Evolutionary conservation across 805 yeast species (phyloP).

Genomic region (Nakazawaea laoshanensis): DNA sequence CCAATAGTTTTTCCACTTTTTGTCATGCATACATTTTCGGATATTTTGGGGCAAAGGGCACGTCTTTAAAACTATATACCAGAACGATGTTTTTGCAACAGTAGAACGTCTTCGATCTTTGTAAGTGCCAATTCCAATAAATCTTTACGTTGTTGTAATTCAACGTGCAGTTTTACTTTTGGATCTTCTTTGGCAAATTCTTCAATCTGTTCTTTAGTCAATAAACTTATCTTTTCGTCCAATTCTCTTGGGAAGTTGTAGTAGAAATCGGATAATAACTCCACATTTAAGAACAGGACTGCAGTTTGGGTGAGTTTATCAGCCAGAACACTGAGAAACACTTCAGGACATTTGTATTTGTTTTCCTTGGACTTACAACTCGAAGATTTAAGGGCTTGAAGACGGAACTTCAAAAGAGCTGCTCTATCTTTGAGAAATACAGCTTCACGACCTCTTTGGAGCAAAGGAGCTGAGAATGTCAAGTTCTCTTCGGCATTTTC

Average conservation of each 20-base stretch:
- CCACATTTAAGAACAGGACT: slow-evolving; percentile 87
- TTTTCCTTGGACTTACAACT: slow-evolving; percentile 72
- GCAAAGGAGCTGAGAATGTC: slow-evolving; percentile 72
- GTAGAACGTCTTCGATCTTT: slow-evolving; percentile 80
- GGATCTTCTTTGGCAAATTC: slow-evolving; percentile 92
- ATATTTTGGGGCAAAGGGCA: no score
- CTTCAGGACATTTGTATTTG: slow-evolving; percentile 90
- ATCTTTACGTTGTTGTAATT: slow-evolving; percentile 88
- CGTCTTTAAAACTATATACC: no score
- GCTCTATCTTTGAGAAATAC: slow-evolving; percentile 69
- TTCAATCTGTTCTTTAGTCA: slow-evolving; percentile 75
- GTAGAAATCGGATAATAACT: slow-evolving; percentile 86
- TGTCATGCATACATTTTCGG: no score
- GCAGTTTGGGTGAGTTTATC: slow-evolving; percentile 91
- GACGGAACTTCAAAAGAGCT: slow-evolving; percentile 61
- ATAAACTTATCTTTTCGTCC: slow-evolving; percentile 61
- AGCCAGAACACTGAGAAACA: slow-evolving; percentile 85
- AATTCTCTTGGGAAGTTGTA: slow-evolving; percentile 93
- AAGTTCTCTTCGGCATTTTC: slow-evolving; percentile 58
- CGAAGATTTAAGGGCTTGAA: slow-evolving; percentile 65
- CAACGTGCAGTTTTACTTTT: slow-evolving; percentile 81
- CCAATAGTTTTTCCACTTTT: no score
- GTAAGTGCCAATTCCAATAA: slow-evolving; percentile 73
- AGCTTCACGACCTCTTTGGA: slow-evolving; percentile 80
- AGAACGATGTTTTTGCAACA: slow-evolving; percentile 43